Conservation (phyloP, 305 asterid species). For the Andrographis paniculata region DNA sequence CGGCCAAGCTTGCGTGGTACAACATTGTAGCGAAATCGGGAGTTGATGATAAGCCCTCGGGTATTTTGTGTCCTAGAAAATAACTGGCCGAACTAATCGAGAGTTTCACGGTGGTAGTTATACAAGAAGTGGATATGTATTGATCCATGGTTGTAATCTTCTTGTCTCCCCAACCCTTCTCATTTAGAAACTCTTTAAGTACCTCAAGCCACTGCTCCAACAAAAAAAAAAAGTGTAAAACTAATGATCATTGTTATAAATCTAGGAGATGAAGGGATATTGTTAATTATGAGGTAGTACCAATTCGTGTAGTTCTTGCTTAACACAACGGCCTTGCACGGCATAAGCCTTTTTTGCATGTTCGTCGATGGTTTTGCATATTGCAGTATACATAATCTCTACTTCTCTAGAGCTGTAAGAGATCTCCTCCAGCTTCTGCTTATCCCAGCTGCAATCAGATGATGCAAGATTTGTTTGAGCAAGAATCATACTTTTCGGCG, state of each 20-base stretch:
- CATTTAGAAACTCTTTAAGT: constrained; percentile 9
- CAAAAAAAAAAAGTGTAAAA: background rate
- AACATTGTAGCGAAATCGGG: too few species aligned
- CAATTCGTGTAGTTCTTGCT: constrained; percentile 9
- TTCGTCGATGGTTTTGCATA: constrained; percentile 17
- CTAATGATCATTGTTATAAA: background rate
- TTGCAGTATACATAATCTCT: constrained; percentile 11
- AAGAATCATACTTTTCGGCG: background rate
- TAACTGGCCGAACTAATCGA: constrained; percentile 7
- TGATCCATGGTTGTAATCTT: constrained; percentile 14
- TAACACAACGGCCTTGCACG: constrained; percentile 22
- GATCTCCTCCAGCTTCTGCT: background rate
- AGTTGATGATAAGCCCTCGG: background rate
- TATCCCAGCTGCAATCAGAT: constrained; percentile 26
- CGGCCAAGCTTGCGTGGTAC: too few species aligned
- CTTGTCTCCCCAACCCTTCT: constrained; percentile 12
- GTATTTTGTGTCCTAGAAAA: constrained; percentile 15
- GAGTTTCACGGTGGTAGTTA: background rate
- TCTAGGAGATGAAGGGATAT: too few species aligned
- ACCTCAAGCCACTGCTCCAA: constrained; percentile 19
- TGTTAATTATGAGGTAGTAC: too few species aligned
- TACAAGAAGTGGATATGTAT: constrained; percentile 12
- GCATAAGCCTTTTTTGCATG: constrained; percentile 18
- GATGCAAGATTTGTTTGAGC: background rate
- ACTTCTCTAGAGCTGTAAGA: constrained; percentile 16